These are phyloP conservation scores for Gaertneriomyces semiglobifer DNA, from an alignment of 192 early-diverging fungal genomes.

Conservation along the genomic window DNA sequence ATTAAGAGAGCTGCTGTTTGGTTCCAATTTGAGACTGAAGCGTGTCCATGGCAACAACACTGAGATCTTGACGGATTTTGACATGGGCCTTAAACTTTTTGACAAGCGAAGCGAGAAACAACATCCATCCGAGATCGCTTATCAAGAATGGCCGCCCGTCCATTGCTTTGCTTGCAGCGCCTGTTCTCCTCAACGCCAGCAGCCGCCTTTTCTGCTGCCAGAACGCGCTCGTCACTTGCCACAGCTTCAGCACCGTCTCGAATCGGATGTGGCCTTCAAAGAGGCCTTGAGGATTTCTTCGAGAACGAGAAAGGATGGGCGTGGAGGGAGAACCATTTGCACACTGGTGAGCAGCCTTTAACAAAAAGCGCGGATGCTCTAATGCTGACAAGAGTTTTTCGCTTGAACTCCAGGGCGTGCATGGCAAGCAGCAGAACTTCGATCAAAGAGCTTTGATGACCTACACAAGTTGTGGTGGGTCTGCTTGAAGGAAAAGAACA, in stretches of 20 bases:
- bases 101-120: too few relatives aligned
- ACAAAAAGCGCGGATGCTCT: background rate
- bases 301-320: constrained; percentile 46
- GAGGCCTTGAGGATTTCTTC: constrained; percentile 51
- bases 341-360: constrained; percentile 28
- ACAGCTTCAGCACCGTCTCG: background rate
- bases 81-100: too few relatives aligned
- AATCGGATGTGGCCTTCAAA: background rate
- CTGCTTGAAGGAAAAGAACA: constrained; percentile 56
- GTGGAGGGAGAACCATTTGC: constrained; percentile 39
- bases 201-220: background rate
- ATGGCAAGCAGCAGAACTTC: constrained; percentile 86
- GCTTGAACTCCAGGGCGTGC: constrained; percentile 60
- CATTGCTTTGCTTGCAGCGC: background rate
- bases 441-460: constrained; percentile 93
- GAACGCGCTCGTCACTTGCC: background rate
- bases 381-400: background rate
- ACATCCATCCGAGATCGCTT: background rate
- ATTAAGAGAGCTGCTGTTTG: too few relatives aligned
- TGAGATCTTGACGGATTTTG: too few relatives aligned
- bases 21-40: too few relatives aligned
- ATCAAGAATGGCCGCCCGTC: constrained; percentile 9
- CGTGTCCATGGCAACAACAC: too few relatives aligned
- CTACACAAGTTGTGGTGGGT: constrained; percentile 92
- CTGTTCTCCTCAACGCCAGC: background rate